Evolutionary conservation across 202 grass and related monocot genomes (phyloP).

Genomic region (Sporobolus alterniflorus): DNA sequence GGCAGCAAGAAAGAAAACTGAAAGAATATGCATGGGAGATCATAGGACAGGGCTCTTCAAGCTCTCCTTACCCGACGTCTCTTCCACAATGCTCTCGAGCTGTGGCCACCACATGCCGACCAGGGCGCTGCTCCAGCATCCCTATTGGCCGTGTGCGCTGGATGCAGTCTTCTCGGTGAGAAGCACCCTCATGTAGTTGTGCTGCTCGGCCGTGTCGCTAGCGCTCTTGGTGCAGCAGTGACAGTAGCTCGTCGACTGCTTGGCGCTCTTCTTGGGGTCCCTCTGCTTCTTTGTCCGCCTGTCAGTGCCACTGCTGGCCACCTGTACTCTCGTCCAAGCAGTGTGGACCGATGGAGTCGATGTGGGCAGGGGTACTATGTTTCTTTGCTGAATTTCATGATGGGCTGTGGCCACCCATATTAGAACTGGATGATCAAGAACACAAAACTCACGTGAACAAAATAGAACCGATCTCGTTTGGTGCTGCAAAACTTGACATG

Average conservation of each 20-base stretch:
- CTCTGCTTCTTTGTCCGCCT: constrained; percentile 34
- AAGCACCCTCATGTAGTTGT: constrained; percentile 52
- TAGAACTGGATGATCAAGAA: no score
- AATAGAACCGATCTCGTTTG: no score
- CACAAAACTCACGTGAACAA: no score
- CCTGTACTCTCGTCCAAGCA: no score
- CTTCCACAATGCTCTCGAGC: constrained; percentile 67
- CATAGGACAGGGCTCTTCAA: constrained; percentile 16
- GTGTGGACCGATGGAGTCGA: no score
- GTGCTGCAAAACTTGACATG: no score
- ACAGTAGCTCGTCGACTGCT: constrained; percentile 18
- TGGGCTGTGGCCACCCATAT: no score
- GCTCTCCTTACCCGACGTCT: constrained; percentile 21
- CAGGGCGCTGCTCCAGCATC: constrained; percentile 46
- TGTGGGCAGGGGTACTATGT: no score
- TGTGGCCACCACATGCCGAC: constrained; percentile 63
- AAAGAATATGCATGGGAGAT: constrained; percentile 27
- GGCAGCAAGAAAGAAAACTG: constrained; percentile 51
- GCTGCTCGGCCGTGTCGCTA: constrained; percentile 41
- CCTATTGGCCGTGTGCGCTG: constrained; percentile 27
- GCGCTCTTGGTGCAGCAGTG: constrained; percentile 12
- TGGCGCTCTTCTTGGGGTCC: constrained; percentile 45
- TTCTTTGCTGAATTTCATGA: no score
- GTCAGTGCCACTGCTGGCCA: no score
- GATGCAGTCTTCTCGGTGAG: constrained; percentile 41